A percentile compares a stretch with the other conserved stretches of the same genome.
These are phyloP conservation scores for Deuterostichococcus epilithicus DNA, from an alignment of 139 green algal species.

Conservation along the genomic window DNA sequence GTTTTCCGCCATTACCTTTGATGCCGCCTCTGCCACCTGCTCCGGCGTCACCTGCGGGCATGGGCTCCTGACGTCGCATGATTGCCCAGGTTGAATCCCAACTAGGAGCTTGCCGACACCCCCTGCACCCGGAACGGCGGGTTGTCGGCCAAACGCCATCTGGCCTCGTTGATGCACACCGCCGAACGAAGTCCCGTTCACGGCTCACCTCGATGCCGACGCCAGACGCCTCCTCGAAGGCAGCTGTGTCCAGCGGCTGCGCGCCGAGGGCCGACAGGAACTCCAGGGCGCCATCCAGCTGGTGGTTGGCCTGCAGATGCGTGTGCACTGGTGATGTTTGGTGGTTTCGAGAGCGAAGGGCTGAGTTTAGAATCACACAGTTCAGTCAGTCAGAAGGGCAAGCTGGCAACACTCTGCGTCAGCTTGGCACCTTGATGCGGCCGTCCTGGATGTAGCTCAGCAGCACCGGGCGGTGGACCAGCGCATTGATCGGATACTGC, in stretches of 20 bases:
- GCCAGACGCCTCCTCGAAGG: constrained; percentile 64
- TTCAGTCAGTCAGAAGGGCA: not conserved
- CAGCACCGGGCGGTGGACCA: constrained; percentile 67
- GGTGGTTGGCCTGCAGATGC: constrained; percentile 50
- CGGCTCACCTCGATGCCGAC: constrained; percentile 75
- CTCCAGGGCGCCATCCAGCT: constrained; percentile 81
- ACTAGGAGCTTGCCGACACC: not conserved
- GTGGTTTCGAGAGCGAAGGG: too few relatives aligned
- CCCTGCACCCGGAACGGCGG: not conserved
- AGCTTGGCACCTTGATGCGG: constrained; percentile 63
- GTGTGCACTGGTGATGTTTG: not conserved
- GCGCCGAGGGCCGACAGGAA: constrained; percentile 66
- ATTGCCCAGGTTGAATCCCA: not conserved
- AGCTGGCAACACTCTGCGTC: not conserved
- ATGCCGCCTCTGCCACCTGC: constrained; percentile 63
- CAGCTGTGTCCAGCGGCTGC: constrained; percentile 39
- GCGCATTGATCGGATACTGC: constrained; percentile 79
- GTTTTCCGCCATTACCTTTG: constrained; percentile 44
- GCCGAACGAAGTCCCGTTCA: not conserved
- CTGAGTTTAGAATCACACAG: not conserved
- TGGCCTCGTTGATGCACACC: not conserved
- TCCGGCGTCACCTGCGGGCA: constrained; percentile 47
- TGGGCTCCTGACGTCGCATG: not conserved
- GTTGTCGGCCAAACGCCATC: not conserved
- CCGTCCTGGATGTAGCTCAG: constrained; percentile 64